These are phyloP conservation scores for Graphilbum ipis-grandicollis DNA, from an alignment of 2,329 filamentous ascomycete species.

Conservation along the genomic window DNA sequence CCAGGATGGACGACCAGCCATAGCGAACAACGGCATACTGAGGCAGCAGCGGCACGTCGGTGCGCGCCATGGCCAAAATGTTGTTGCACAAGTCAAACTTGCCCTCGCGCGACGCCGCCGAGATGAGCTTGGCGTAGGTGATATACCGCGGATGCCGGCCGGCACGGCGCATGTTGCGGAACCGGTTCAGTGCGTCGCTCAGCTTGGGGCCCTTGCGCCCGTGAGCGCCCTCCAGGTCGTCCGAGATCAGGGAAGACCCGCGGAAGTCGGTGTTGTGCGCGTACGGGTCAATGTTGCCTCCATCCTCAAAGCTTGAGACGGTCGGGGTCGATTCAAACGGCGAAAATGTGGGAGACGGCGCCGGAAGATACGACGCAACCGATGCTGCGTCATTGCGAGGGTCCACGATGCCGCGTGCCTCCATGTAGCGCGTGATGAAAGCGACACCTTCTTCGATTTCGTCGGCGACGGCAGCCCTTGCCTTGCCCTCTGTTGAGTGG, in stretches of 20 bases:
- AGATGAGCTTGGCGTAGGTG: constrained; percentile 90
- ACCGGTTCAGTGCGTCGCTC: constrained; percentile 63
- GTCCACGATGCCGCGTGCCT: constrained; percentile 33
- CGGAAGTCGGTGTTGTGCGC: constrained; percentile 83
- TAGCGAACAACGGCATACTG: constrained; percentile 82
- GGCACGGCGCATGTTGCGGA: constrained; percentile 84
- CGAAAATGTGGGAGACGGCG: constrained; percentile 31
- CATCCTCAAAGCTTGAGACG: constrained; percentile 53
- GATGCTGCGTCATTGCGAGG: constrained; percentile 32
- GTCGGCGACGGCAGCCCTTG: constrained; percentile 42
- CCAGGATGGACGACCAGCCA: constrained; percentile 90
- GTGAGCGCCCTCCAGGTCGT: constrained; percentile 67
- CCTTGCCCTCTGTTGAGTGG: constrained; percentile 26
- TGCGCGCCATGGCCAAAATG: constrained; percentile 73
- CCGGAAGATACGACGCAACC: constrained; percentile 19
- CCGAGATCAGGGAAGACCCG: constrained; percentile 77
- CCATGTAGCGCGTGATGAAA: constrained; percentile 44
- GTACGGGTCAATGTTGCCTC: constrained; percentile 57
- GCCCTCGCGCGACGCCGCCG: constrained; percentile 69
- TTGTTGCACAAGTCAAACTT: constrained; percentile 72
- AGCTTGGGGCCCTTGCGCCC: constrained; percentile 57
- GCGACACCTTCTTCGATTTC: constrained; percentile 79
- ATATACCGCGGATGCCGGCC: constrained; percentile 90
- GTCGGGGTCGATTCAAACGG: constrained; percentile 36
- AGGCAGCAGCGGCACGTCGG: constrained; percentile 68